Percentiles rank a stretch among this genome's conserved stretches.
Evolutionary conservation across 2,329 filamentous ascomycete species (phyloP).

Genomic region (Claviceps capensis): DNA sequence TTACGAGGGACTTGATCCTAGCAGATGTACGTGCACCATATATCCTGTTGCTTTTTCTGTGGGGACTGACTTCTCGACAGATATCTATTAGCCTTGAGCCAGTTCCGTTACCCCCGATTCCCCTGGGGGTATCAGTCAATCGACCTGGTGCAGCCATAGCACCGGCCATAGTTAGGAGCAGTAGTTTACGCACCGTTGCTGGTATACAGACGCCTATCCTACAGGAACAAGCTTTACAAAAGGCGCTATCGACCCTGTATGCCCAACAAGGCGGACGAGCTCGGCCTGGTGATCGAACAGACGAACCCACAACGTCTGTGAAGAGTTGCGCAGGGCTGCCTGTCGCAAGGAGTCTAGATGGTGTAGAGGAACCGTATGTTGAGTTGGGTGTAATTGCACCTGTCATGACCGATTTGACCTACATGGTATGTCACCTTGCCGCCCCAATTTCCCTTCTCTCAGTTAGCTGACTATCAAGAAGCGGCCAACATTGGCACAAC

Average conservation of each 20-base stretch:
- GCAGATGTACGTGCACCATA: constrained; percentile 8
- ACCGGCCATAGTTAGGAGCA: neutral
- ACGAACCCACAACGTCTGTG: neutral
- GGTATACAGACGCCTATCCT: neutral
- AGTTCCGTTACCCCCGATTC: neutral
- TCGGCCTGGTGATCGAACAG: neutral
- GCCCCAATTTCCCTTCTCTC: neutral
- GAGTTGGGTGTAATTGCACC: neutral
- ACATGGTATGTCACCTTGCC: neutral
- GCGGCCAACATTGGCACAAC: neutral
- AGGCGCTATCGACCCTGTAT: constrained; percentile 3
- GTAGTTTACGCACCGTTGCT: constrained; percentile 8
- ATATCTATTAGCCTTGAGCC: constrained; percentile 5
- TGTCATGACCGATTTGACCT: neutral
- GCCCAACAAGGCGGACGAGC: neutral
- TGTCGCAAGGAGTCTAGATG: constrained; percentile 3
- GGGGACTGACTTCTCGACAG: constrained; percentile 11
- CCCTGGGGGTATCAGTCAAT: neutral
- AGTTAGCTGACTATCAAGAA: constrained; percentile 1
- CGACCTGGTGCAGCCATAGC: neutral
- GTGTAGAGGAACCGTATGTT: constrained; percentile 8
- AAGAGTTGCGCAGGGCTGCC: neutral
- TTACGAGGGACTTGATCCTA: neutral
- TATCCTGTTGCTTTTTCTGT: neutral
- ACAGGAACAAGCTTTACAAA: constrained; percentile 5